Percentiles rank a stretch among this genome's conserved stretches.
Conservation (phyloP, 2,329 filamentous ascomycete genomes). For the Trichothecium sympodiale region DNA sequence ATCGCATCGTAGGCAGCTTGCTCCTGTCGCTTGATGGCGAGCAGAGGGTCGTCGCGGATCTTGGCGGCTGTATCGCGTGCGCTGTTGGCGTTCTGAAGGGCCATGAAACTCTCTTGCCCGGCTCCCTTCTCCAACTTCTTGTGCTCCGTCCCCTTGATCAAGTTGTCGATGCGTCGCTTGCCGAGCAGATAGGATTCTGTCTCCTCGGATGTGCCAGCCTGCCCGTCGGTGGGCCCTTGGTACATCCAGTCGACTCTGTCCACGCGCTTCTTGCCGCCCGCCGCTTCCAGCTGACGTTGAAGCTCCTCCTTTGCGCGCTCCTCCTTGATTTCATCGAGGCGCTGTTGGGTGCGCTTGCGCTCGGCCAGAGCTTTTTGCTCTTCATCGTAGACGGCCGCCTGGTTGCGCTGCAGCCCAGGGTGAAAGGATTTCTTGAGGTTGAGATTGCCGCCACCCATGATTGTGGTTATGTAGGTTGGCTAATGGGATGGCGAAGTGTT, state of each 20-base stretch:
- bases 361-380: conserved; percentile 89
- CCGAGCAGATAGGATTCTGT: conserved; percentile 89
- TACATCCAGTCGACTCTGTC: conserved; percentile 99
- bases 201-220: conserved; percentile 71
- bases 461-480: conserved; percentile 22
- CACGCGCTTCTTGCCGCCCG: conserved; percentile 68
- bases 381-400: conserved; percentile 80
- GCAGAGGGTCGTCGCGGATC: conserved; percentile 78
- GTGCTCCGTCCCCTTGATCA: conserved; percentile 67
- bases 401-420: conserved; percentile 81
- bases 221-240: conserved; percentile 68
- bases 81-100: conserved; percentile 58
- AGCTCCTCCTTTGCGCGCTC: conserved; percentile 89
- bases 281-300: conserved; percentile 77
- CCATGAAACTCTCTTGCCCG: conserved; percentile 47
- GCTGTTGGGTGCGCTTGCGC: conserved; percentile 84
- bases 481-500: conserved; percentile 6
- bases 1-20: conserved; percentile 69
- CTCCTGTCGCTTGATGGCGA: conserved; percentile 89
- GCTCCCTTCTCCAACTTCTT: conserved; percentile 72
- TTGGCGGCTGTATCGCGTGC: conserved; percentile 74
- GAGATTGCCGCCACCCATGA: conserved; percentile 87
- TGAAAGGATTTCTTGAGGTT: conserved; percentile 96
- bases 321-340: conserved; percentile 86
- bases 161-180: conserved; percentile 79